Evolutionary conservation across 441 rosid species (phyloP).

Genomic region (Syzygium syzygioides): DNA sequence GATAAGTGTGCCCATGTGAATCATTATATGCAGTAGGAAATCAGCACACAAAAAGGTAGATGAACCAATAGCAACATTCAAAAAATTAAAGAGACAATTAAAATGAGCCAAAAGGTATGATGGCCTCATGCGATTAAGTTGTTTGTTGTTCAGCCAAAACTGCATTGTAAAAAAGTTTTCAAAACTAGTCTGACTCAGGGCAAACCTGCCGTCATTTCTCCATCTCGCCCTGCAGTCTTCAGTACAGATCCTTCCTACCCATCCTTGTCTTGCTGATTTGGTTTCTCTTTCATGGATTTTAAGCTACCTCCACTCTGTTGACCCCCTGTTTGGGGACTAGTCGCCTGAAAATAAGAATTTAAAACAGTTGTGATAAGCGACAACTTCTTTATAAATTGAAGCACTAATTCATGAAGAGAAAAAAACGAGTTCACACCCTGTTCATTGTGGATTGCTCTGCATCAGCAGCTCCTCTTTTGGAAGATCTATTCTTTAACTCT

Average conservation of each 20-base stretch:
- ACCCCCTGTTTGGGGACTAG: conserved; percentile 86
- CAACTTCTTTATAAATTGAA: too few species aligned
- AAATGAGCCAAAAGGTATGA: background rate
- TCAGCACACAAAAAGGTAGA: background rate
- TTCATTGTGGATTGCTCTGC: too few species aligned
- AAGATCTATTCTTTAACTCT: too few species aligned
- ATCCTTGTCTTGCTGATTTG: conserved; percentile 64
- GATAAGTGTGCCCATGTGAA: background rate
- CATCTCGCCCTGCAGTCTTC: conserved; percentile 89
- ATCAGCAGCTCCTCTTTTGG: too few species aligned
- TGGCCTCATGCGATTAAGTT: background rate
- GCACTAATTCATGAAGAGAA: too few species aligned
- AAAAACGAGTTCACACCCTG: too few species aligned
- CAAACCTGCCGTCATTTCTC: conserved; percentile 98
- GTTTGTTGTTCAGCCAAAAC: background rate
- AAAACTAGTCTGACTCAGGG: conserved; percentile 2
- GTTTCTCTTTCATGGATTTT: conserved; percentile 88
- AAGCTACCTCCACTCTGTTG: conserved; percentile 80
- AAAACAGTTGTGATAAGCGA: background rate
- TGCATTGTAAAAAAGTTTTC: background rate
- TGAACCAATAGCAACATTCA: background rate
- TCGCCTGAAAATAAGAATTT: conserved; percentile 44
- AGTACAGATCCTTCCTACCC: conserved; percentile 67
- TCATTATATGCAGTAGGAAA: background rate
- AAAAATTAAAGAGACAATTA: background rate